Percentiles rank a stretch among this genome's conserved stretches.
Conservation (phyloP, 345 rosid genomes). For the Eucalyptus tenuipes region DNA sequence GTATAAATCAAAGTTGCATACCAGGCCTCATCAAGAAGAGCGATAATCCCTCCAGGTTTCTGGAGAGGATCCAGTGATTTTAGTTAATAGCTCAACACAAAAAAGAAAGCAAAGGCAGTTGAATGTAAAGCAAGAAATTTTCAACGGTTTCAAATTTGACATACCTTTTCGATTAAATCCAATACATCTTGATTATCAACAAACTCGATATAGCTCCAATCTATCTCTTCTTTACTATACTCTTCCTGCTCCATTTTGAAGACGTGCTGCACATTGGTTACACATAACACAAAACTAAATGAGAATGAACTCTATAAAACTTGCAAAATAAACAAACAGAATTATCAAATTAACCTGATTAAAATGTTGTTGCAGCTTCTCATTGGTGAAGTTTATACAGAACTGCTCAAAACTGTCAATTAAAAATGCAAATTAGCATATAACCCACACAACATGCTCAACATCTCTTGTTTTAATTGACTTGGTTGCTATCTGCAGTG, state of each 20-base stretch:
- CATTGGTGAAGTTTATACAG: slow-evolving; percentile 91
- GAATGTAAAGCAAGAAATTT: background rate
- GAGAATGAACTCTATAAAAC: background rate
- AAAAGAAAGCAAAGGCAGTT: background rate
- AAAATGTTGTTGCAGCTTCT: slow-evolving; percentile 91
- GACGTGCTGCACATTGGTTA: slow-evolving; percentile 54
- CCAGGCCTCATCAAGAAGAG: slow-evolving; percentile 98
- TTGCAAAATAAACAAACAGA: background rate
- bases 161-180: slow-evolving; percentile 79
- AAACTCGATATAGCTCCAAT: slow-evolving; percentile 91
- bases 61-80: slow-evolving; percentile 9
- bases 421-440: background rate
- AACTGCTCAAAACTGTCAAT: slow-evolving; percentile 79
- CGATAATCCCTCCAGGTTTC: slow-evolving; percentile 93
- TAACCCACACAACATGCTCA: background rate
- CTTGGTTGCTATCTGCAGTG: background rate
- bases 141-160: background rate
- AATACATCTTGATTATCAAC: slow-evolving; percentile 85
- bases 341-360: slow-evolving; percentile 45
- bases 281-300: background rate
- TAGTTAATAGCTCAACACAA: background rate
- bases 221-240: slow-evolving; percentile 71
- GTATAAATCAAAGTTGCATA: slow-evolving; percentile 13
- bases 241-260: slow-evolving; percentile 97
- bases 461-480: background rate